Evolutionary conservation across 2,329 filamentous ascomycete genomes (phyloP).

Genomic region (Blastomyces emzantsi): DNA sequence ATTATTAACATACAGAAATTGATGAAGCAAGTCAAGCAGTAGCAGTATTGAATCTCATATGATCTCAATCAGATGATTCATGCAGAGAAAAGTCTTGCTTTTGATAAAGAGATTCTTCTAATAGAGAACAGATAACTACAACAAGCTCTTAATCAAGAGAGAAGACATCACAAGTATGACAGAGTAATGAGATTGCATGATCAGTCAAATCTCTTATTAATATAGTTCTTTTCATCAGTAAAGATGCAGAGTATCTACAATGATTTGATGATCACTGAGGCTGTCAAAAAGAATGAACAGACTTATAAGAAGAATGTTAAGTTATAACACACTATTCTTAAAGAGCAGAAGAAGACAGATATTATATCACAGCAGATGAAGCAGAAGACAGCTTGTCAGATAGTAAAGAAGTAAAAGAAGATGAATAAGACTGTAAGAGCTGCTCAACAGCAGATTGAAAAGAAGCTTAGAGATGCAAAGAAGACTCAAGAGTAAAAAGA

Average conservation of each 20-base stretch:
- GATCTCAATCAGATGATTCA: constrained; percentile 5
- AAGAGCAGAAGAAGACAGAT: background rate
- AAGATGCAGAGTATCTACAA: background rate
- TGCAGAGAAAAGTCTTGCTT: constrained; percentile 1
- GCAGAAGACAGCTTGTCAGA: background rate
- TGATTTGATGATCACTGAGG: background rate
- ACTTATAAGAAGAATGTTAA: background rate
- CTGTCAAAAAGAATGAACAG: constrained; percentile 1
- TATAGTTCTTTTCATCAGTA: constrained; percentile 10
- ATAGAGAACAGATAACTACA: no score
- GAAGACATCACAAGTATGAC: background rate
- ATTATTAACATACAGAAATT: background rate
- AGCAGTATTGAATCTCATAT: background rate
- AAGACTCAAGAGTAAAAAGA: background rate
- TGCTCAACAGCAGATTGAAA: background rate
- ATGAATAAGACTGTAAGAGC: background rate
- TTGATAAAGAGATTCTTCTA: background rate
- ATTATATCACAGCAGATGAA: background rate
- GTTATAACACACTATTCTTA: constrained; percentile 6
- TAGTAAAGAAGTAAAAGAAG: background rate
- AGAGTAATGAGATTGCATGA: constrained; percentile 3
- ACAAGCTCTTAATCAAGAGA: background rate
- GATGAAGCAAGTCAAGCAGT: background rate
- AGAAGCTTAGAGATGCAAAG: background rate
- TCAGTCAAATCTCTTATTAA: background rate